A percentile compares a stretch with the other conserved stretches of the same genome.
These are phyloP conservation scores for Mycena rebaudengoi DNA, from an alignment of 768 basidiomycete genomes.

Conservation along the genomic window DNA sequence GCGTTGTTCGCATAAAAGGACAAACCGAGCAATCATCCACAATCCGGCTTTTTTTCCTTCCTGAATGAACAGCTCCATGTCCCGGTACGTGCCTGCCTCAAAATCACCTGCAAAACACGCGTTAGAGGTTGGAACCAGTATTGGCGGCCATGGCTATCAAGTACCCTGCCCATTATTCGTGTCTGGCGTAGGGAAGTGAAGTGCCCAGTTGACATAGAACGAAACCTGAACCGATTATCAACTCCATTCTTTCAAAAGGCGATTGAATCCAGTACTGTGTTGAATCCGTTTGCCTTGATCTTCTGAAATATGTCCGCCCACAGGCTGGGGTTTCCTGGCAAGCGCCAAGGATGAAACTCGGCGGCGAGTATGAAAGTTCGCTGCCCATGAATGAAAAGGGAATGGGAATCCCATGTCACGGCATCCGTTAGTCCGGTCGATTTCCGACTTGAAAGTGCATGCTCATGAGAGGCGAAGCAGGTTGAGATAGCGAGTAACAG, in stretches of 20 bases:
- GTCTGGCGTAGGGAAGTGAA: slow-evolving; percentile 57
- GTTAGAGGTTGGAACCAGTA: background rate
- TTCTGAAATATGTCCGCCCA: slow-evolving; percentile 72
- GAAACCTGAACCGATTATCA: slow-evolving; percentile 41
- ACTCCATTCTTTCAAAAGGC: background rate
- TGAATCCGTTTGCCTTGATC: slow-evolving; percentile 68
- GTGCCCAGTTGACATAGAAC: slow-evolving; percentile 68
- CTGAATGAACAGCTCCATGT: slow-evolving; percentile 61
- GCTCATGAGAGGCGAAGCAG: slow-evolving; percentile 14
- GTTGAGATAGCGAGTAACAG: slow-evolving; percentile 7
- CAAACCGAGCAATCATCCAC: slow-evolving; percentile 63
- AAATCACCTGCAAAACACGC: slow-evolving; percentile 53
- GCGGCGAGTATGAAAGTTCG: slow-evolving; percentile 67
- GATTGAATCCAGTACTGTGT: slow-evolving; percentile 42
- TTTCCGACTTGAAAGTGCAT: slow-evolving; percentile 29
- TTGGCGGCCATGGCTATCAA: background rate
- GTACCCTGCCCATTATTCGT: slow-evolving; percentile 51
- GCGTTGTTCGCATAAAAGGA: background rate
- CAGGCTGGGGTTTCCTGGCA: slow-evolving; percentile 58
- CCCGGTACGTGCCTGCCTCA: slow-evolving; percentile 56
- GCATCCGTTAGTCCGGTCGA: slow-evolving; percentile 56
- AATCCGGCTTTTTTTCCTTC: slow-evolving; percentile 60
- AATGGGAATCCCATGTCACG: slow-evolving; percentile 69
- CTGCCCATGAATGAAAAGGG: slow-evolving; percentile 65
- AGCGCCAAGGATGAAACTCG: slow-evolving; percentile 69